Evolutionary conservation across 2,329 filamentous ascomycete genomes (phyloP), one percentile per base, ranked within the genome.

Genomic region (Gaeumannomyces sp.): DNA sequence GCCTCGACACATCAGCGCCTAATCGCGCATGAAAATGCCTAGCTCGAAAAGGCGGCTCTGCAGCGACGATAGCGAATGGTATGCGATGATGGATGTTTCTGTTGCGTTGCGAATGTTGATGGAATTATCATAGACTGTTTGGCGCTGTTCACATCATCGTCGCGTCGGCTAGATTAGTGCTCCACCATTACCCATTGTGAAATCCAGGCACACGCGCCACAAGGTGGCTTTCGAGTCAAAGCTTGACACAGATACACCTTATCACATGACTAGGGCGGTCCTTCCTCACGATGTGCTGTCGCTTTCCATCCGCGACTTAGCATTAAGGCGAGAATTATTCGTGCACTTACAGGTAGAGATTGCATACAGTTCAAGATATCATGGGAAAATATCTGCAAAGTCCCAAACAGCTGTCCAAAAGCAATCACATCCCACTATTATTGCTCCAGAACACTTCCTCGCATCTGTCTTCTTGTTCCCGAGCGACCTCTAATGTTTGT

Each of bases 41-140:
- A 50, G 22, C 63, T 38, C 16, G n/a, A 64, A 62, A 61, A 66
- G 35, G 61, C 16, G 53, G 27, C 10, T 38, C n/a, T 38, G 61
- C 64, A 67, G 64, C 69, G 68, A 67, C 61, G 45, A 53, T 53
- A 10, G 25, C 8, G 68, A 66, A 59, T 62, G 57, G 8, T 28
- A 64, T 68, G 58, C 13, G 64, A 38, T 66, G 70, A 73, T 73
- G 69, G 59, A 64, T 61, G 45, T 58, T 38, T 57, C 22, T 62
- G 60, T 59, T 50, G 25, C 2, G 64, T 22, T 33, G 6, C 29
- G 59, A 66, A 60, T 35, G 22, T 66, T 35, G 71, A 71, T 71
- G 71, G 65, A 67, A 66, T 25, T n/a, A 7, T 53, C 1, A 53
- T 25, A 4, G 45, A 53, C 19, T 22, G 53, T 57, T 65, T 50